These are phyloP conservation scores for Hypoxylon fuscum DNA, from an alignment of 495 filamentous ascomycete genomes.

Conservation along the genomic window DNA sequence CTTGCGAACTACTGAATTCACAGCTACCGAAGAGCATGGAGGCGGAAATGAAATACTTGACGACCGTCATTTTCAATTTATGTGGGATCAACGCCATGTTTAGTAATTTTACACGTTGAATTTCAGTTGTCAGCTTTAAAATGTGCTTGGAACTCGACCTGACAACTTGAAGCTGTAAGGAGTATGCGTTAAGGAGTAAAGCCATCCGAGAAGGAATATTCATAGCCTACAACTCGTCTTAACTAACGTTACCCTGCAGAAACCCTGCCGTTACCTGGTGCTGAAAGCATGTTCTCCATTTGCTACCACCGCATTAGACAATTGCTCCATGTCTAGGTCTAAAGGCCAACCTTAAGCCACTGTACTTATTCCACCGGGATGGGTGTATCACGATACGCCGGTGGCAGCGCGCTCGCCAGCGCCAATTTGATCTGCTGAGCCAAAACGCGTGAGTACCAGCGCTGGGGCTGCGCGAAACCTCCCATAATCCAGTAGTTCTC, in stretches of 20 bases:
- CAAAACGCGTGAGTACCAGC: constrained; percentile 42
- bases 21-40: not conserved
- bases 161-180: too few species aligned
- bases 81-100: not conserved
- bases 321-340: too few species aligned
- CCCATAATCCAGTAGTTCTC: constrained; percentile 48
- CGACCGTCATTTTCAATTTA: not conserved
- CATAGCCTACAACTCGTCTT: too few species aligned
- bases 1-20: not conserved
- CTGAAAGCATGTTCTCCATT: too few species aligned
- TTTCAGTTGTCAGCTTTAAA: too few species aligned
- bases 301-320: too few species aligned
- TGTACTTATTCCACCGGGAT: not conserved
- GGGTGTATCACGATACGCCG: constrained; percentile 37
- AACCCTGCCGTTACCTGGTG: too few species aligned
- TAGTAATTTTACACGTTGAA: not conserved
- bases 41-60: not conserved
- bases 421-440: constrained; percentile 49
- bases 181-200: too few species aligned
- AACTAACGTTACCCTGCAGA: too few species aligned
- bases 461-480: constrained; percentile 37
- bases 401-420: constrained; percentile 40
- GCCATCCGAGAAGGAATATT: too few species aligned
- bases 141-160: too few species aligned
- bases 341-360: too few species aligned